Evolutionary conservation across 345 rosid species (phyloP).

Genomic region (Pseudoturritis turrita): DNA sequence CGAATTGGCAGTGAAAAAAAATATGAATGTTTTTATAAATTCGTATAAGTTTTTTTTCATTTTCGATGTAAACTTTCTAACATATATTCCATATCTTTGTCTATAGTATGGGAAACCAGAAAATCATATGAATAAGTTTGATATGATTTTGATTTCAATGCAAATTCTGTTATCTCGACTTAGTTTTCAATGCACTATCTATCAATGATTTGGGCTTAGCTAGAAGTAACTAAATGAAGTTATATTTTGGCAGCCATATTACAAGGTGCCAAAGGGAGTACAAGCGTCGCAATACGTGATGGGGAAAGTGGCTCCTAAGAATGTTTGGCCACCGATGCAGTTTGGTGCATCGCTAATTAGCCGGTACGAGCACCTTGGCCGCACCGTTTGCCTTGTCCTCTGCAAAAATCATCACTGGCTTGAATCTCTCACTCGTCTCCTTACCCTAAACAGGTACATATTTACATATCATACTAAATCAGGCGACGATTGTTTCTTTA

Average conservation of each 20-base stretch:
- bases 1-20: too few species aligned
- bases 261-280: conserved; percentile 70
- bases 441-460: conserved; percentile 72
- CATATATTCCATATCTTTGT: neutral
- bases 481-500: neutral
- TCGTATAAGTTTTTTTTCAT: neutral
- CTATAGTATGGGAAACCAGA: neutral
- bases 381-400: conserved; percentile 70
- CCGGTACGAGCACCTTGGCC: conserved; percentile 88
- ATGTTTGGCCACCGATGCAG: conserved; percentile 77
- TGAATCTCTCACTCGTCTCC: conserved; percentile 68
- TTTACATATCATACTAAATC: neutral
- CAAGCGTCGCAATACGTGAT: conserved; percentile 67
- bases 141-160: neutral
- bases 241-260: conserved; percentile 59
- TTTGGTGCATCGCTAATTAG: conserved; percentile 83
- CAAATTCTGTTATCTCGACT: neutral
- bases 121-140: neutral
- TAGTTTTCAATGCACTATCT: neutral
- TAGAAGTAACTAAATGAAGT: neutral
- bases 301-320: conserved; percentile 72
- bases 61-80: neutral
- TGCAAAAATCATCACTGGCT: conserved; percentile 77
- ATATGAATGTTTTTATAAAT: too few species aligned
- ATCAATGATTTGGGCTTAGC: neutral